These are phyloP conservation scores for Cinnamomum micranthum DNA, from an alignment of 164 flowering plant species.

Conservation along the genomic window DNA sequence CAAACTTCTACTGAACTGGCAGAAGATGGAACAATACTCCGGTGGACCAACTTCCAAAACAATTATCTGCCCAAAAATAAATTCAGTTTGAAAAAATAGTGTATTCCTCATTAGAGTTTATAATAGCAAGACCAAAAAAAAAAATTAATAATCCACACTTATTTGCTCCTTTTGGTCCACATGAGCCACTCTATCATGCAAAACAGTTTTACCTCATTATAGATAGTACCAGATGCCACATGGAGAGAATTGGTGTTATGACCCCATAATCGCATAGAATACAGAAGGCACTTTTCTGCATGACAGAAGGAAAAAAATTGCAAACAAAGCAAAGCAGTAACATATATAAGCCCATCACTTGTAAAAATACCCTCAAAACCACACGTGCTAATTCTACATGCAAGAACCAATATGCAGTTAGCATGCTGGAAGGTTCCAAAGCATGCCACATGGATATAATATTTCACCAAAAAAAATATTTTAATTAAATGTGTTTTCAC, in stretches of 20 bases:
- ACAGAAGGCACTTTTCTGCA: slow-evolving; percentile 80
- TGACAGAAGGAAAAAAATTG: slow-evolving; percentile 1
- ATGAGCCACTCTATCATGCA: not conserved
- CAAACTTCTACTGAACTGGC: slow-evolving; percentile 22
- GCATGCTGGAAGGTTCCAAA: not conserved
- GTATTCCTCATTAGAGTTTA: not conserved
- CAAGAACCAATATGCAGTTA: not conserved
- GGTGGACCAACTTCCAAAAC: slow-evolving; percentile 73
- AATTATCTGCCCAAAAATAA: slow-evolving; percentile 49
- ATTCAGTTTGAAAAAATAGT: not conserved
- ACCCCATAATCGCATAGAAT: slow-evolving; percentile 92
- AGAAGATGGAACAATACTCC: slow-evolving; percentile 11
- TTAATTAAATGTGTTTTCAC: too few species aligned
- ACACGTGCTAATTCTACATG: not conserved
- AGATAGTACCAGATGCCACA: slow-evolving; percentile 93
- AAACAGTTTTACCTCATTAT: slow-evolving; percentile 66
- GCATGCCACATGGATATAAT: not conserved
- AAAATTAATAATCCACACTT: not conserved
- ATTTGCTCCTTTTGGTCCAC: not conserved
- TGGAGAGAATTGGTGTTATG: slow-evolving; percentile 43
- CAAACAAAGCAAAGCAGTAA: not conserved
- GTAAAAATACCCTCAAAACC: not conserved
- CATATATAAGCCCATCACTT: not conserved
- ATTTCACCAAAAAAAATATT: too few species aligned
- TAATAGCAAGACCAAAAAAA: not conserved